Percentiles rank a stretch among this genome's conserved stretches.
Conservation (phyloP, 1,139 yeast species). For the Groenewaldozyma sp. region DNA sequence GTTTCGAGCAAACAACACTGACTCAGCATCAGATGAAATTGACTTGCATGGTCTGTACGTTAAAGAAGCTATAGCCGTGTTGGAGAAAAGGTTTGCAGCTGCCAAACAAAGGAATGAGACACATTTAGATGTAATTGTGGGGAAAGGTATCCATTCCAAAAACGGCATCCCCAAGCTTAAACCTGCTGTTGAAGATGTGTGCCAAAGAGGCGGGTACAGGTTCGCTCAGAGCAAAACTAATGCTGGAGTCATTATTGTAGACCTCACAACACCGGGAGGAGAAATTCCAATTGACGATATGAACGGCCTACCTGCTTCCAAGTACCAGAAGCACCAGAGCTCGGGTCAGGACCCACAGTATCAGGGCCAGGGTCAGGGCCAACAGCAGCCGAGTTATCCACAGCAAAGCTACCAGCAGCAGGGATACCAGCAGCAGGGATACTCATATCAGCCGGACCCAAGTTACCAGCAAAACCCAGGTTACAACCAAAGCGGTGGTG, state of each 20-base stretch:
- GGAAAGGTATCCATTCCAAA: slow-evolving; percentile 84
- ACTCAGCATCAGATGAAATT: slow-evolving; percentile 74
- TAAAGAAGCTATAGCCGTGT: slow-evolving; percentile 72
- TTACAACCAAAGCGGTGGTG: slow-evolving; percentile 11
- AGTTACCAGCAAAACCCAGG: slow-evolving; percentile 8
- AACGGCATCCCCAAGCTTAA: slow-evolving; percentile 78
- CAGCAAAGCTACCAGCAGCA: slow-evolving; percentile 16
- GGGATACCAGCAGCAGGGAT: slow-evolving; percentile 12
- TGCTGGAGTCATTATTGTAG: slow-evolving; percentile 70
- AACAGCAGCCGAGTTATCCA: slow-evolving; percentile 11
- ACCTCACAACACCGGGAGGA: slow-evolving; percentile 40
- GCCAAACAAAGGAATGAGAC: slow-evolving; percentile 53
- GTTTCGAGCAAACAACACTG: slow-evolving; percentile 79
- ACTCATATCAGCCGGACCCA: slow-evolving; percentile 5
- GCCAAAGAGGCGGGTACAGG: slow-evolving; percentile 52
- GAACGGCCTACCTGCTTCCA: slow-evolving; percentile 6
- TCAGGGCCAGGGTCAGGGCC: slow-evolving; percentile 12
- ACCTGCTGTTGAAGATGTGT: slow-evolving; percentile 79
- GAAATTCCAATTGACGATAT: slow-evolving; percentile 19
- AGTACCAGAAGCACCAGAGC: slow-evolving; percentile 19
- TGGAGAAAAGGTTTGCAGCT: slow-evolving; percentile 64
- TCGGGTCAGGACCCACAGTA: slow-evolving; percentile 12
- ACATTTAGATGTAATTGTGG: slow-evolving; percentile 59
- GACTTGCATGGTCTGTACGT: slow-evolving; percentile 90
- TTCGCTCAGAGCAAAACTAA: slow-evolving; percentile 61